These are phyloP conservation scores for Melampsora abietis-canadensis DNA, from an alignment of 1,284 basidiomycete genomes.

Conservation along the genomic window DNA sequence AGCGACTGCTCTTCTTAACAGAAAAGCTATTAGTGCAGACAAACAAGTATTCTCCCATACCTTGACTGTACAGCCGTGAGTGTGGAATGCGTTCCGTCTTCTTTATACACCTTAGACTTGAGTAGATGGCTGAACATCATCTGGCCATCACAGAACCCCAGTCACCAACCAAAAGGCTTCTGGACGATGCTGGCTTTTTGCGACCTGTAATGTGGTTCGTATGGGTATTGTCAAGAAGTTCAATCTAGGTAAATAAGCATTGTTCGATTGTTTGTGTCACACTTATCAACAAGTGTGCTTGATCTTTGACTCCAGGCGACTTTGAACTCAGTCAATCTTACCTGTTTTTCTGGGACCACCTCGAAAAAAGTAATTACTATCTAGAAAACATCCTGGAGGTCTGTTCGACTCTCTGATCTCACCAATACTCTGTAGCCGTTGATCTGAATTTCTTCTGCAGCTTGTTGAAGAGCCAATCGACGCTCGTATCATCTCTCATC, in stretches of 20 bases:
- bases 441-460: constrained; percentile 40
- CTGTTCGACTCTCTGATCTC: neutral
- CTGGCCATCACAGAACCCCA: constrained; percentile 59
- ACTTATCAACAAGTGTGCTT: constrained; percentile 38
- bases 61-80: constrained; percentile 42
- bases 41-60: constrained; percentile 40
- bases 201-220: constrained; percentile 61
- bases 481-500: constrained; percentile 72
- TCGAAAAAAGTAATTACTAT: constrained; percentile 93
- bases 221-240: constrained; percentile 65
- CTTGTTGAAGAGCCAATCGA: constrained; percentile 75
- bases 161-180: constrained; percentile 82
- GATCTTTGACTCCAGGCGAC: constrained; percentile 28
- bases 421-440: neutral
- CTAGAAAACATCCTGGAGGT: constrained; percentile 77
- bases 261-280: constrained; percentile 67
- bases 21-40: constrained; percentile 58
- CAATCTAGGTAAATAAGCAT: constrained; percentile 77
- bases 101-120: neutral
- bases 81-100: constrained; percentile 4
- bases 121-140: neutral
- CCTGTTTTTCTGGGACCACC: constrained; percentile 89
- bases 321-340: constrained; percentile 62
- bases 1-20: constrained; percentile 64
- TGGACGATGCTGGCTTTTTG: constrained; percentile 89